phyloP scores from a whole-genome alignment of 352 stramenopile genomes.

The Globisporangium polare region DNA sequence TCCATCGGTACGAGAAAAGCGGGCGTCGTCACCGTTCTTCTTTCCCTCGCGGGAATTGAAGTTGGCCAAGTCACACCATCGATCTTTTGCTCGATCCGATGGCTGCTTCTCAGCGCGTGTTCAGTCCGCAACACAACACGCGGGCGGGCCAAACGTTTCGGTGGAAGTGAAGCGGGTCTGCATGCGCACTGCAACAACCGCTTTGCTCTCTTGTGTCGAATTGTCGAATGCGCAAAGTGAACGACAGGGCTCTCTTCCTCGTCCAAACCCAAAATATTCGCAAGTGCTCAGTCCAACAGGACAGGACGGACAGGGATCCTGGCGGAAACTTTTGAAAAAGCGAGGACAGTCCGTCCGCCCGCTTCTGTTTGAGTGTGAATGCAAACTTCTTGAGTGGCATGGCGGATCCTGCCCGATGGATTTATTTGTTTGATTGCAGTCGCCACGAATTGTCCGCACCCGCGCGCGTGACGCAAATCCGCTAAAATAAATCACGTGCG shows the following conservation, averaged over 20 bases:
- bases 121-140: no score
- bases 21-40: no score
- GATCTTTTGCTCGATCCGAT: no score
- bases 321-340: slow-evolving; percentile 3
- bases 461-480: not conserved
- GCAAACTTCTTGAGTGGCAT: not conserved
- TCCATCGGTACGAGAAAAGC: no score
- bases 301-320: no score
- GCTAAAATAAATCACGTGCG: not conserved
- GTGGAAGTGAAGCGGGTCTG: no score
- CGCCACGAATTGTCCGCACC: not conserved
- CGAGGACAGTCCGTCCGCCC: not conserved
- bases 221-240: not conserved
- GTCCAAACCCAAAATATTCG: not conserved
- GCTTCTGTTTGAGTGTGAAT: not conserved
- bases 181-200: no score
- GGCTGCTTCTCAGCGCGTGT: no score
- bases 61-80: no score
- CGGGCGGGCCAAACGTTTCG: no score
- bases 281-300: not conserved
- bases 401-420: not conserved
- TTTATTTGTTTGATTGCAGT: slow-evolving; percentile 12
- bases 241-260: not conserved
- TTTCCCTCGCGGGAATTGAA: no score
- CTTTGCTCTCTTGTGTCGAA: not conserved